Percentiles rank a stretch among this genome's conserved stretches.
Conservation (phyloP, 2,329 filamentous ascomycete species). For the Thelonectria blattea region DNA sequence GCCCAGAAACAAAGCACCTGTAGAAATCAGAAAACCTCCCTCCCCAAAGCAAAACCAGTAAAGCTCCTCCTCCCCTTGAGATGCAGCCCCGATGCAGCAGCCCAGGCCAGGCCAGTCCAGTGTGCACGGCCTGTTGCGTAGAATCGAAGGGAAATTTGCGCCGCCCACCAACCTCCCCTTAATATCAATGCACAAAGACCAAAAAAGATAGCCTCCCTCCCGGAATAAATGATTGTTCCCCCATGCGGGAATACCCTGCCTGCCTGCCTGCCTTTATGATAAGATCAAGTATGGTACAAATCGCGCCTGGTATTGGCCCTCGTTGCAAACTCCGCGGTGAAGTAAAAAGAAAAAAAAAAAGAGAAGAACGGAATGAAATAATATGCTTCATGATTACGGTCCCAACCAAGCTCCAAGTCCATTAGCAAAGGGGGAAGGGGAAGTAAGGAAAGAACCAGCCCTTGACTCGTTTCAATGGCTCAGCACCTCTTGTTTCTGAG, state of each 20-base stretch:
- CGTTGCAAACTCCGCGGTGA: conserved; percentile 15
- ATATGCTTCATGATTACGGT: conserved; percentile 15
- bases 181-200: conserved; percentile 9
- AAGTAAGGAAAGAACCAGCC: background rate
- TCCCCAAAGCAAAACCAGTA: background rate
- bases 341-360: conserved; percentile 12
- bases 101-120: background rate
- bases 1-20: too few species aligned
- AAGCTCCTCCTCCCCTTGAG: background rate
- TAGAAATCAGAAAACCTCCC: too few species aligned
- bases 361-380: background rate
- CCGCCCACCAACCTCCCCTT: conserved; percentile 1
- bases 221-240: conserved; percentile 10
- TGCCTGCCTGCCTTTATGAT: conserved; percentile 20
- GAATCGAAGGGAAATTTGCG: background rate
- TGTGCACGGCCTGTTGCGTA: background rate
- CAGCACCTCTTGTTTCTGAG: conserved; percentile 21
- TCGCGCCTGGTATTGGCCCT: conserved; percentile 23
- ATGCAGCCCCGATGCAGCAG: too few species aligned
- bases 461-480: conserved; percentile 7
- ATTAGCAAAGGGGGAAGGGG: conserved; percentile 5
- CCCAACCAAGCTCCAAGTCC: conserved; percentile 14
- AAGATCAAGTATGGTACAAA: conserved; percentile 6
- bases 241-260: conserved; percentile 6
- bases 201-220: conserved; percentile 15